Percentiles rank a stretch among this genome's conserved stretches.
phyloP scores from a whole-genome alignment of 768 basidiomycete species.

The Neoboletus magnificus region DNA sequence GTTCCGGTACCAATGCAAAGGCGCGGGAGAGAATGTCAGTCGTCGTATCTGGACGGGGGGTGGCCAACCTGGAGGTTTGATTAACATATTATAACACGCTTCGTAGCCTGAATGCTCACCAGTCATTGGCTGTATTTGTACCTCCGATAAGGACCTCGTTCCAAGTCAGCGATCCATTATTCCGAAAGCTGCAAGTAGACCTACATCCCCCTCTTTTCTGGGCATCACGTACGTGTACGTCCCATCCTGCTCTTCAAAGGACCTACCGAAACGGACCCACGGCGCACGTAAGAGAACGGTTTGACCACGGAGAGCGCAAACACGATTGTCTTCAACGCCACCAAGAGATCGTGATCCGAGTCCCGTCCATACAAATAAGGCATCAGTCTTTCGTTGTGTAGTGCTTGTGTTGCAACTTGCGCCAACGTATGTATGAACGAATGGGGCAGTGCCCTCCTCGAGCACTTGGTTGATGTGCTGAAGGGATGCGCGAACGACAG shows the following conservation, averaged over 20 bases:
- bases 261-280: slow-evolving; percentile 37
- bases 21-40: slow-evolving; percentile 52
- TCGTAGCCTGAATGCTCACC: slow-evolving; percentile 33
- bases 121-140: slow-evolving; percentile 53
- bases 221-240: slow-evolving; percentile 35
- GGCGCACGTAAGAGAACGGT: slow-evolving; percentile 41
- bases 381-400: background rate
- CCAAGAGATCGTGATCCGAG: slow-evolving; percentile 48
- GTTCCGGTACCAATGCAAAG: slow-evolving; percentile 49
- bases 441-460: slow-evolving; percentile 5
- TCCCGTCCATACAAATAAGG: slow-evolving; percentile 57
- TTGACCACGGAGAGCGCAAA: slow-evolving; percentile 43
- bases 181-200: slow-evolving; percentile 9
- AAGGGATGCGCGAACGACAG: slow-evolving; percentile 51
- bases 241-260: slow-evolving; percentile 22
- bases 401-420: background rate
- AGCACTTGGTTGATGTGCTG: slow-evolving; percentile 62
- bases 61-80: background rate
- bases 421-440: background rate
- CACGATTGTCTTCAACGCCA: slow-evolving; percentile 42
- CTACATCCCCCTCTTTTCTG: slow-evolving; percentile 35
- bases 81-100: background rate
- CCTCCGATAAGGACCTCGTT: slow-evolving; percentile 55
- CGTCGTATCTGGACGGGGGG: slow-evolving; percentile 35
- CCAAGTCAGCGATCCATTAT: background rate